phyloP scores from a whole-genome alignment of 2,329 filamentous ascomycete genomes.

The Rhinocladiella similis region DNA sequence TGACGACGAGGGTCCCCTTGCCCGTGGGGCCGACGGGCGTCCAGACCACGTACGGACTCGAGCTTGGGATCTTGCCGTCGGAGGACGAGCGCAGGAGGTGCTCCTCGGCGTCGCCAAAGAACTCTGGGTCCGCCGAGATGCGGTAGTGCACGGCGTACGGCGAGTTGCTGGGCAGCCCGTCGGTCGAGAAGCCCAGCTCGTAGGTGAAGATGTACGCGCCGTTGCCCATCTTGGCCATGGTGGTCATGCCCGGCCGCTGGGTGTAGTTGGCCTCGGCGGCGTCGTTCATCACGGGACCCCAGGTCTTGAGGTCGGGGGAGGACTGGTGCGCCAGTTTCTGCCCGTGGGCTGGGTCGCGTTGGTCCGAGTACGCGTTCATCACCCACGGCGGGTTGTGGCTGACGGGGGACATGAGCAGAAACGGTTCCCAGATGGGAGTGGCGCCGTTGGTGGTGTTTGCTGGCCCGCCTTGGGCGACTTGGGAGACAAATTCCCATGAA shows the following conservation, averaged over 20 bases:
- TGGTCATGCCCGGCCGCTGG: slow-evolving; percentile 68
- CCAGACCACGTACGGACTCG: slow-evolving; percentile 56
- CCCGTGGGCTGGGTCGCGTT: slow-evolving; percentile 64
- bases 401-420: slow-evolving; percentile 62
- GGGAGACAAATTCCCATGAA: slow-evolving; percentile 68
- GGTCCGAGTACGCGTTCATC: slow-evolving; percentile 67
- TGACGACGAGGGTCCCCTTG: slow-evolving; percentile 52
- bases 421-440: slow-evolving; percentile 73
- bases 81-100: slow-evolving; percentile 46
- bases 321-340: slow-evolving; percentile 69
- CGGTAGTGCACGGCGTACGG: slow-evolving; percentile 57
- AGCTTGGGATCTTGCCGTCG: slow-evolving; percentile 43
- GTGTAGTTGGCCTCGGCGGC: slow-evolving; percentile 63
- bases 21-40: slow-evolving; percentile 36
- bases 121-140: slow-evolving; percentile 47
- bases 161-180: slow-evolving; percentile 32
- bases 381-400: slow-evolving; percentile 61
- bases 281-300: slow-evolving; percentile 62
- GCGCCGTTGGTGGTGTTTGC: slow-evolving; percentile 64
- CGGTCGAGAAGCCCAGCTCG: slow-evolving; percentile 54
- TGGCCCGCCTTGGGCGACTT: slow-evolving; percentile 64
- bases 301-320: slow-evolving; percentile 59
- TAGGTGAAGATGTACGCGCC: slow-evolving; percentile 64
- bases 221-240: slow-evolving; percentile 52
- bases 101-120: slow-evolving; percentile 45